Evolutionary conservation across 73 alveolate genomes (phyloP).

Genomic region (Halteria grandinella): DNA sequence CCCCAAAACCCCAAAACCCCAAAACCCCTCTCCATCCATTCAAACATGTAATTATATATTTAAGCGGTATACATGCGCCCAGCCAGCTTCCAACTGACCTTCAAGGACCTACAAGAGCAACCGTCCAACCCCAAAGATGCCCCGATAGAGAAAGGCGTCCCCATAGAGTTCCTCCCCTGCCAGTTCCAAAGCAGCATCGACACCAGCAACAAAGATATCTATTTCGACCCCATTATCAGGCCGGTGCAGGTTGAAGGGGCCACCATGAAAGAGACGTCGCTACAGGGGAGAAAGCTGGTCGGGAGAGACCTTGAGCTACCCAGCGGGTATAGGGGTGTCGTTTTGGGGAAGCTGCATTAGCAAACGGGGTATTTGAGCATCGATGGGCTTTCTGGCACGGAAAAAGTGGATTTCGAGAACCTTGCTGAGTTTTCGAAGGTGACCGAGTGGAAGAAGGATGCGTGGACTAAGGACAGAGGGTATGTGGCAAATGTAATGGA

Average conservation of each 20-base stretch:
- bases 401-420: conserved; percentile 15
- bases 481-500: conserved; percentile 28
- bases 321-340: conserved; percentile 19
- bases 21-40: too few relatives aligned
- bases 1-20: too few relatives aligned
- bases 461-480: conserved; percentile 43
- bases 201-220: conserved; percentile 34
- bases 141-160: too few relatives aligned
- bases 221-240: conserved; percentile 36
- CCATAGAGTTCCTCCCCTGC: conserved; percentile 51
- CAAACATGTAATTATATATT: too few relatives aligned
- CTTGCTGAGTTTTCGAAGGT: conserved; percentile 23
- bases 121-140: too few relatives aligned
- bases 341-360: conserved; percentile 36
- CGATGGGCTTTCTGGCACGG: conserved; percentile 28
- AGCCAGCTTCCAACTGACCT: too few relatives aligned
- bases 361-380: conserved; percentile 1
- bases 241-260: neutral
- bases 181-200: conserved; percentile 39
- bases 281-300: conserved; percentile 39
- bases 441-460: conserved; percentile 54
- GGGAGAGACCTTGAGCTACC: conserved; percentile 39
- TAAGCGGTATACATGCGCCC: too few relatives aligned
- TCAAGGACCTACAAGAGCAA: too few relatives aligned
- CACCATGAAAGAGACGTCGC: conserved; percentile 16